Conservation (phyloP, 805 yeast species). For the Isabelozyma rhagii region DNA sequence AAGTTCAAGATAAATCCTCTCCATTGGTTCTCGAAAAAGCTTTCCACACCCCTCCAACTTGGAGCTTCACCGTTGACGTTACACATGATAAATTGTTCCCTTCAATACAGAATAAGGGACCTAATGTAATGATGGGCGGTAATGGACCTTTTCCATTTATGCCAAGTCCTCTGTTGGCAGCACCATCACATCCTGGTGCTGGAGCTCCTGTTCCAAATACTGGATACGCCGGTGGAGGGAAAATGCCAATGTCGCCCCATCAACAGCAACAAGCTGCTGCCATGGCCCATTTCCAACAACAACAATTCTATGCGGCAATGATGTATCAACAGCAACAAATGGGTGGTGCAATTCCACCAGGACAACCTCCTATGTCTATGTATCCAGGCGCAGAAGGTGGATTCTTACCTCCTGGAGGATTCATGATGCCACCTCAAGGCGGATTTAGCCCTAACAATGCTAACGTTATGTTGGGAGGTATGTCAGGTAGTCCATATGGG, state of each 20-base stretch:
- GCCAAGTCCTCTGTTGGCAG: conserved; percentile 28
- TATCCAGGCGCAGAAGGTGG: conserved; percentile 30
- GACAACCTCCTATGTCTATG: conserved; percentile 32
- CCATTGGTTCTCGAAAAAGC: conserved; percentile 53
- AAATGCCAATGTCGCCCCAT: conserved; percentile 25
- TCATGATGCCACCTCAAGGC: conserved; percentile 28
- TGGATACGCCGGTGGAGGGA: conserved; percentile 8
- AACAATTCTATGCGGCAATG: conserved; percentile 37
- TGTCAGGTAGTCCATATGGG: conserved; percentile 4
- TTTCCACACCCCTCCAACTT: conserved; percentile 72
- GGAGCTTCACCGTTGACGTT: conserved; percentile 61
- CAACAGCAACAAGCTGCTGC: conserved; percentile 26
- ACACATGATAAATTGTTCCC: conserved; percentile 54
- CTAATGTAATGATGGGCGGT: conserved; percentile 13
- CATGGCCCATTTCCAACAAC: conserved; percentile 36
- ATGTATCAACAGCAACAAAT: conserved; percentile 32
- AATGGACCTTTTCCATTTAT: conserved; percentile 22
- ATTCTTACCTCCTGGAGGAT: conserved; percentile 34
- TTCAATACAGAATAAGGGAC: conserved; percentile 18
- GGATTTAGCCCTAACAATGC: conserved; percentile 28
- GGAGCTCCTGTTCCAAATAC: conserved; percentile 16
- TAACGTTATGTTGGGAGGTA: conserved; percentile 18
- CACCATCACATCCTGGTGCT: conserved; percentile 14
- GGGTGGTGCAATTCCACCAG: conserved; percentile 27
- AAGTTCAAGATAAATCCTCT: conserved; percentile 14